A percentile compares a stretch with the other conserved stretches of the same genome.
Evolutionary conservation across 177 flowering plant species (phyloP).

Genomic region (Telopea speciosissima): DNA sequence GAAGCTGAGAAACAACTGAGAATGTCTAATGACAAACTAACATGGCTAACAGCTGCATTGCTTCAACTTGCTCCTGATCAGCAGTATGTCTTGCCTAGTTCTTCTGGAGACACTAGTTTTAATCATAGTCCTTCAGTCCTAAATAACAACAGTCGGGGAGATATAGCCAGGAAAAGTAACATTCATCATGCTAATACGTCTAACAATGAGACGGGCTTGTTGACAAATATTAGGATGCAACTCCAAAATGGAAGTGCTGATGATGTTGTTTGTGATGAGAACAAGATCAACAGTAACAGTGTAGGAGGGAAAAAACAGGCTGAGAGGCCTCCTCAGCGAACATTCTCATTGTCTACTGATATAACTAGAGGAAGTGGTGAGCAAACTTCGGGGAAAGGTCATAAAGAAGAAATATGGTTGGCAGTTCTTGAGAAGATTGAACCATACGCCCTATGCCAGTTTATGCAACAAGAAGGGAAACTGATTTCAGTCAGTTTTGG

Average conservation of each 20-base stretch:
- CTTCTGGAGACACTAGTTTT: slow-evolving; percentile 67
- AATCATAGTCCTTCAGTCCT: slow-evolving; percentile 50
- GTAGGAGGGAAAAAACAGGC: slow-evolving; percentile 31
- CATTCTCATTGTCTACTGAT: slow-evolving; percentile 21
- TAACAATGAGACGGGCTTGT: slow-evolving; percentile 28
- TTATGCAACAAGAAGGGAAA: slow-evolving; percentile 77
- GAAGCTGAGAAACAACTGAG: slow-evolving; percentile 97
- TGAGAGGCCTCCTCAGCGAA: slow-evolving; percentile 27
- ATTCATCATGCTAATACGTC: slow-evolving; percentile 27
- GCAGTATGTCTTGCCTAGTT: slow-evolving; percentile 71
- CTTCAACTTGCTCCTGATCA: slow-evolving; percentile 98
- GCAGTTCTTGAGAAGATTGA: slow-evolving; percentile 63
- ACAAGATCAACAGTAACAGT: slow-evolving; percentile 17
- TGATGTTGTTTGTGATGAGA: slow-evolving; percentile 14
- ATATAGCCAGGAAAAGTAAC: slow-evolving; percentile 20
- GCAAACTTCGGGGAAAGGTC: slow-evolving; percentile 26
- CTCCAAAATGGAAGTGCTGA: slow-evolving; percentile 30
- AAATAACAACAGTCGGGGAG: slow-evolving; percentile 34
- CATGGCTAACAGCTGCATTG: slow-evolving; percentile 96
- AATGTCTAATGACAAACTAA: slow-evolving; percentile 79
- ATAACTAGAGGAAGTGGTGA: slow-evolving; percentile 26
- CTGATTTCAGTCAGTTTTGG: slow-evolving; percentile 71
- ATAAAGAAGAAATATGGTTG: slow-evolving; percentile 66
- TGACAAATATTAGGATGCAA: slow-evolving; percentile 27
- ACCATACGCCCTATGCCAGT: slow-evolving; percentile 47